These are phyloP conservation scores for Exserohilum turcica DNA, from an alignment of 2,329 filamentous ascomycete genomes.

Conservation along the genomic window DNA sequence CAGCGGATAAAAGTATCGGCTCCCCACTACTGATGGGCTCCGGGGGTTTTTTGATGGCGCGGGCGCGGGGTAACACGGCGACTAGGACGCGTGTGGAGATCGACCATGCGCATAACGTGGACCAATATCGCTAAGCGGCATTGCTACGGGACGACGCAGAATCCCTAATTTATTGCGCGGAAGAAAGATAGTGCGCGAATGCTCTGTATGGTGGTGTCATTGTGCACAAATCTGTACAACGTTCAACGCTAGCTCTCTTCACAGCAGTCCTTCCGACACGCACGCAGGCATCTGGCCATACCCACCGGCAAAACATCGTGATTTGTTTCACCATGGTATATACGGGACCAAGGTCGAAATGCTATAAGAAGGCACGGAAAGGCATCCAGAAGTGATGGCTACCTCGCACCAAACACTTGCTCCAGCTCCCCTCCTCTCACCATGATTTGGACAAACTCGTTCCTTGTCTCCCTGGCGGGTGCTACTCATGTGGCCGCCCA, in stretches of 20 bases:
- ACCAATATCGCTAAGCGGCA: not conserved
- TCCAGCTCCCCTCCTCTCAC: not conserved
- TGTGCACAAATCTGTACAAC: not conserved
- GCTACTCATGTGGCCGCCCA: slow-evolving; percentile 18
- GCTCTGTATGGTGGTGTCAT: not conserved
- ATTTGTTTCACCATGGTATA: not conserved
- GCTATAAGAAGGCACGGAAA: not conserved
- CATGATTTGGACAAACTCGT: slow-evolving; percentile 11
- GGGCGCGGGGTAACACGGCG: slow-evolving; percentile 18
- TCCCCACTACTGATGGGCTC: slow-evolving; percentile 13
- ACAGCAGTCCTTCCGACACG: slow-evolving; percentile 5
- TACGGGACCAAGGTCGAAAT: not conserved
- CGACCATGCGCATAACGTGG: not conserved
- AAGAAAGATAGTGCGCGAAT: slow-evolving; percentile 3
- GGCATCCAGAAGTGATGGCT: not conserved
- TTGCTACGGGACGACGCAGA: not conserved
- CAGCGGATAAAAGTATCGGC: slow-evolving; percentile 1
- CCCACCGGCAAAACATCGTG: slow-evolving; percentile 10
- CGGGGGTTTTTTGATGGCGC: too few species aligned
- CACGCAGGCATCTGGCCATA: not conserved
- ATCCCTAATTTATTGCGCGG: slow-evolving; percentile 5
- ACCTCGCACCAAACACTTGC: not conserved
- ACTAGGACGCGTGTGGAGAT: slow-evolving; percentile 17
- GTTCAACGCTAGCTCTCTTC: not conserved
- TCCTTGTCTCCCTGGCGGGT: slow-evolving; percentile 14